phyloP scores from a whole-genome alignment of 768 basidiomycete genomes.

The Paxillus involutus region DNA sequence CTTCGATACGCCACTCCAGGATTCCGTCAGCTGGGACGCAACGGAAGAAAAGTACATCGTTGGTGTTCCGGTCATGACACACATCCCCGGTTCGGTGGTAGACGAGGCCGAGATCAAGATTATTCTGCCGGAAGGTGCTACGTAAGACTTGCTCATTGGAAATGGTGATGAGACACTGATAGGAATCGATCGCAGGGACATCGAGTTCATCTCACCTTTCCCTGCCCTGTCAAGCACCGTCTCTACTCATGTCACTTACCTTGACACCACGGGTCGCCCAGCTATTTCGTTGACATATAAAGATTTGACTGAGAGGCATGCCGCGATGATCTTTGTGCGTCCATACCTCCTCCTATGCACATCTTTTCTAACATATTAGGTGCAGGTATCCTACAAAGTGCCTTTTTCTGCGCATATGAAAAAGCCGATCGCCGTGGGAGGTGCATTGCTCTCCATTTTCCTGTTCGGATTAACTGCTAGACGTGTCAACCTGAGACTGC shows the following conservation, averaged over 20 bases:
- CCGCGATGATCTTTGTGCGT: constrained; percentile 80
- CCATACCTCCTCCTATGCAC: neutral
- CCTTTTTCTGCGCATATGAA: constrained; percentile 77
- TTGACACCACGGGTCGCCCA: constrained; percentile 90
- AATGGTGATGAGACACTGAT: constrained; percentile 4
- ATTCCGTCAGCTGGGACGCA: constrained; percentile 66
- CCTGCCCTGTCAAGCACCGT: constrained; percentile 58
- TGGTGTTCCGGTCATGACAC: constrained; percentile 83
- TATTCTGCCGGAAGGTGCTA: constrained; percentile 93
- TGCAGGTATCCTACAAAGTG: constrained; percentile 85
- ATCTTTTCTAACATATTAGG: constrained; percentile 8
- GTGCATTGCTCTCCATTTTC: constrained; percentile 71
- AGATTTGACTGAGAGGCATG: constrained; percentile 77
- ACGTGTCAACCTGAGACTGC: constrained; percentile 53
- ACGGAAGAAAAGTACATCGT: constrained; percentile 67
- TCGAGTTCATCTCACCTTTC: constrained; percentile 79
- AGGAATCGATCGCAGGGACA: constrained; percentile 51
- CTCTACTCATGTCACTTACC: constrained; percentile 80
- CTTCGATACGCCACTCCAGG: constrained; percentile 85
- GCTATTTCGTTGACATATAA: constrained; percentile 71
- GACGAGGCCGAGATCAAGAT: constrained; percentile 78
- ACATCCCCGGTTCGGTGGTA: constrained; percentile 76
- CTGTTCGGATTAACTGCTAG: constrained; percentile 42
- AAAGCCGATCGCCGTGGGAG: constrained; percentile 80
- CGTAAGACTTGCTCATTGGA: constrained; percentile 50